These are phyloP conservation scores for Cladophialophora bantiana DNA, from an alignment of 2,329 filamentous ascomycete genomes.

Conservation along the genomic window DNA sequence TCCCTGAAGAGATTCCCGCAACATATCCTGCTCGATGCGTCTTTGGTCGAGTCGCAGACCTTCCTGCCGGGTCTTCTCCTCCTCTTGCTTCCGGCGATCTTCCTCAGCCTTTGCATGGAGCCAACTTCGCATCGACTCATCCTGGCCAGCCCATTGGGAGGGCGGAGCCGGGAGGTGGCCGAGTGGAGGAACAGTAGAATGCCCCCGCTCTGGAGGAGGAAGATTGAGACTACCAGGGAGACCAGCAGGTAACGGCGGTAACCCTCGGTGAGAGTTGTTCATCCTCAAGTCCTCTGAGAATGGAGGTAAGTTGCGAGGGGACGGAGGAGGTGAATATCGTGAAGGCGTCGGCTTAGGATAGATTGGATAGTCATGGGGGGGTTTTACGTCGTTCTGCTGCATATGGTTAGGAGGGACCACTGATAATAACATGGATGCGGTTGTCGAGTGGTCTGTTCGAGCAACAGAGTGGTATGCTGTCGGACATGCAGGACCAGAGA, in stretches of 20 bases:
- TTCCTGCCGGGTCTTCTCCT: constrained; percentile 71
- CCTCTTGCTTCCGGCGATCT: constrained; percentile 75
- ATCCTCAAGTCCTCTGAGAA: constrained; percentile 57
- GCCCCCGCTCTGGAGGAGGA: constrained; percentile 38
- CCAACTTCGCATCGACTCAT: constrained; percentile 76
- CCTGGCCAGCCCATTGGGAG: constrained; percentile 70
- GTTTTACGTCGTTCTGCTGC: constrained; percentile 54
- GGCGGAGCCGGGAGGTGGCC: constrained; percentile 69
- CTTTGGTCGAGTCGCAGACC: constrained; percentile 73
- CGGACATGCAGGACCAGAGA: constrained; percentile 26
- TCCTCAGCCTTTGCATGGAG: constrained; percentile 75
- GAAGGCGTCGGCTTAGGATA: constrained; percentile 49
- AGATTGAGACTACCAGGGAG: constrained; percentile 60
- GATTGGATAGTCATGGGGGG: constrained; percentile 57
- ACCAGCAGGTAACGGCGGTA: constrained; percentile 56
- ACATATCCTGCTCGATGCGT: constrained; percentile 74
- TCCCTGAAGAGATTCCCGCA: constrained; percentile 71
- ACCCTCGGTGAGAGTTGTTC: constrained; percentile 72
- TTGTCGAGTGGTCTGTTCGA: constrained; percentile 32
- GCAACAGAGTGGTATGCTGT: constrained; percentile 33
- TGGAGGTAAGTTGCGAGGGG: constrained; percentile 45
- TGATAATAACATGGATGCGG: constrained; percentile 59
- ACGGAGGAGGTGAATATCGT: constrained; percentile 51
- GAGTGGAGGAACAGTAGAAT: constrained; percentile 47
- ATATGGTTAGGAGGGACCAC: constrained; percentile 53